Evolutionary conservation across 2,329 filamentous ascomycete genomes (phyloP).

Genomic region (Alternaria consortialis): DNA sequence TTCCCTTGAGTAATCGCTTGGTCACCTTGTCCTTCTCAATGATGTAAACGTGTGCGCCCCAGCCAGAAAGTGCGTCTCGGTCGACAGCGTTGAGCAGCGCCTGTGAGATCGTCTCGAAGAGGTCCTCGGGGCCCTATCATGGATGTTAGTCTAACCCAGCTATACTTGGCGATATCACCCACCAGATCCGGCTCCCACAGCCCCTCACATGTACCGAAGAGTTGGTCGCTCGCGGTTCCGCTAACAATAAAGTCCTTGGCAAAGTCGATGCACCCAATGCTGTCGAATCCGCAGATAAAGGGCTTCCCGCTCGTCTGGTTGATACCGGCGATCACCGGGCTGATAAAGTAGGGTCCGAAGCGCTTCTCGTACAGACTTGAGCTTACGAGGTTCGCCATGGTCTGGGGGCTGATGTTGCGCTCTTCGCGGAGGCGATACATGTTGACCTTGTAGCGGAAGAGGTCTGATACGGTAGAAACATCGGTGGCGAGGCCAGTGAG

Average conservation of each 20-base stretch:
- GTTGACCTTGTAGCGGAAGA: slow-evolving; percentile 99
- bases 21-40: slow-evolving; percentile 99
- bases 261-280: slow-evolving; percentile 99
- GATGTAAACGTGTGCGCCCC: slow-evolving; percentile 99
- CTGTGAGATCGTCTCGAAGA: slow-evolving; percentile 99
- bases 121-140: slow-evolving; percentile 80
- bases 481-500: slow-evolving; percentile 97
- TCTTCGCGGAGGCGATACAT: slow-evolving; percentile 99
- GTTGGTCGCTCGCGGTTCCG: slow-evolving; percentile 93
- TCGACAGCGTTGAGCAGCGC: slow-evolving; percentile 94
- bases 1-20: slow-evolving; percentile 96
- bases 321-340: slow-evolving; percentile 91
- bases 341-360: slow-evolving; percentile 97
- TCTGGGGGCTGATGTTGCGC: slow-evolving; percentile 91
- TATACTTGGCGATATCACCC: slow-evolving; percentile 23
- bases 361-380: slow-evolving; percentile 87
- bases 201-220: slow-evolving; percentile 98
- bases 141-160: slow-evolving; percentile 17
- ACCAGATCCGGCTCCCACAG: slow-evolving; percentile 98
- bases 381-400: slow-evolving; percentile 94
- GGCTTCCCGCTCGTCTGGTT: slow-evolving; percentile 93
- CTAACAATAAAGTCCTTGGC: slow-evolving; percentile 99
- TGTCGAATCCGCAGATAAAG: slow-evolving; percentile 99
- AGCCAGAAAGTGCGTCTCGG: slow-evolving; percentile 93
- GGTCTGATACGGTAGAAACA: slow-evolving; percentile 90